Percentiles rank a stretch among this genome's conserved stretches.
Conservation (phyloP, 2,329 filamentous ascomycete species). For the Chrysosporium queenslandicum region DNA sequence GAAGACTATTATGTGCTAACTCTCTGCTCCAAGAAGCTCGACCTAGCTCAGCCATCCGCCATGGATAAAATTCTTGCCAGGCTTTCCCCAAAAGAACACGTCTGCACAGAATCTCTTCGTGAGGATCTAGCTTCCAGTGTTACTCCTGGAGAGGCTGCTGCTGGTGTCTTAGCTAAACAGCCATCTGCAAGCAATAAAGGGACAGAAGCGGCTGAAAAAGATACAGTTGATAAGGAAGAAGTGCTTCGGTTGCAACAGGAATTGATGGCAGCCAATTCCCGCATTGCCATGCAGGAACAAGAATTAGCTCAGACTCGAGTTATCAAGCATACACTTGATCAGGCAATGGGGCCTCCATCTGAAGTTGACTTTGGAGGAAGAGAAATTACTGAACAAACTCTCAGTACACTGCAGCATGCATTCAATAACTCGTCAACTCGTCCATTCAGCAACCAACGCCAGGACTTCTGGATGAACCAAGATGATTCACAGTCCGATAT, state of each 20-base stretch:
- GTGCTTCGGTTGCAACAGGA: constrained; percentile 48
- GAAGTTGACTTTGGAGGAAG: constrained; percentile 42
- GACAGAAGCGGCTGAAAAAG: constrained; percentile 24
- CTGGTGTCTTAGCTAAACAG: not conserved
- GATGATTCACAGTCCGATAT: constrained; percentile 39
- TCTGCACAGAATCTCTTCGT: constrained; percentile 10
- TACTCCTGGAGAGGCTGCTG: not conserved
- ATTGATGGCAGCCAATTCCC: constrained; percentile 47
- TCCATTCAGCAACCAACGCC: constrained; percentile 32
- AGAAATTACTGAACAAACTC: constrained; percentile 44
- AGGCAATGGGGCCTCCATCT: constrained; percentile 46
- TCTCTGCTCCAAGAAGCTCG: constrained; percentile 39
- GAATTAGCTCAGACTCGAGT: constrained; percentile 52
- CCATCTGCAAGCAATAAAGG: constrained; percentile 7
- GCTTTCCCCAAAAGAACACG: constrained; percentile 30
- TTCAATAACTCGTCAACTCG: constrained; percentile 45
- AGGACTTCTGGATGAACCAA: constrained; percentile 36
- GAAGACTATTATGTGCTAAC: constrained; percentile 22
- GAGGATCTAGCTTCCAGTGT: not conserved
- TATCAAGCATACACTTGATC: constrained; percentile 52
- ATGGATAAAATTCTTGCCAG: constrained; percentile 54
- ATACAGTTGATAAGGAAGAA: constrained; percentile 36
- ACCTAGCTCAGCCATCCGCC: constrained; percentile 28
- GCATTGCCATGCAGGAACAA: constrained; percentile 51
- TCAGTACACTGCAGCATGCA: constrained; percentile 42